Base-by-base conservation (phyloP, 2,329 filamentous ascomycete genomes). In the Aureobasidium namibiae region DNA sequence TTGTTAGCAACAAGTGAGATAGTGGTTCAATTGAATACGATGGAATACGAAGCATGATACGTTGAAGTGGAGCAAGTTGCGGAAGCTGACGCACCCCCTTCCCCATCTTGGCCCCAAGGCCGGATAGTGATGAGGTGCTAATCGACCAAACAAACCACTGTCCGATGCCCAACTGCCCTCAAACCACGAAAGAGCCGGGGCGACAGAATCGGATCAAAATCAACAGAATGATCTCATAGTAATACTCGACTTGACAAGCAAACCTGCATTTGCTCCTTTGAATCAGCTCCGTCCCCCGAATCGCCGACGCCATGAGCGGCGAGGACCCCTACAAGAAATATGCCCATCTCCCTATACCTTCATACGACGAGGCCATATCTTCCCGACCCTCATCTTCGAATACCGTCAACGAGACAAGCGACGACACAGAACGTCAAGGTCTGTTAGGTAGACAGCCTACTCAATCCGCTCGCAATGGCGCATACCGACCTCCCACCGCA, bases 401-500 rank as follows among this genome's bases (percentile, higher is more conserved):
- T 62, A 72, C 71, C 18, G 75, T 78, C 62, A 79, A 83, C 67
- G 82, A 87, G 72, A 78, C 82, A 68, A 84, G 83, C 69, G 81
- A 85, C 72, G 84, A 90, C 69, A 82, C 83, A 58, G 90, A 95
- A 74, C 82, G 87, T 73, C 87, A 91, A 73, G 88, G 87, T 6
- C 82, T 96, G 26, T 80, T 95, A 41, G 80, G 78, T 56, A 61
- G 52, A 62, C 62, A 54, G 52, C 39, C 54, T 56, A 46, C 29
- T 4, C 65, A 65, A 38, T 63, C 68, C 50, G 67, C 70, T n/a
- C 42, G 61, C 44, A 69, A 58, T 68, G 73, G 56, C 69, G 84
- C 84, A 63, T 96, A 96, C 73, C 85, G 85, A 33, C 82, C 87
- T 38, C 91, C 92, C 1, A 92, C 88, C 1, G 91, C 92, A 63